phyloP scores from a whole-genome alignment of 2,329 filamentous ascomycete genomes.

The Plenodomus lindquistii region DNA sequence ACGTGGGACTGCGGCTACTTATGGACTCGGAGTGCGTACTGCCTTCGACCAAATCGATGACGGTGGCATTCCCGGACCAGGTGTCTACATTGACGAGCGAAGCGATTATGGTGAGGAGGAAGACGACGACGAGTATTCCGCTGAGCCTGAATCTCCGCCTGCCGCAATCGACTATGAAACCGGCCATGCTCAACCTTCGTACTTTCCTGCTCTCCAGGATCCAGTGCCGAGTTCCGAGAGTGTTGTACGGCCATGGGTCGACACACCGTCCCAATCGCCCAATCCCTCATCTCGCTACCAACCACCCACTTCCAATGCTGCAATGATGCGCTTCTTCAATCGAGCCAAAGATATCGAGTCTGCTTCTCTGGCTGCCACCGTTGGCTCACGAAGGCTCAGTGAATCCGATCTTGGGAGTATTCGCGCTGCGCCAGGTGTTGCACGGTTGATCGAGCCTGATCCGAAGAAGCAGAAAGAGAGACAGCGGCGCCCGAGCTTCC shows the following conservation, averaged over 20 bases:
- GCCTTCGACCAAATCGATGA: constrained; percentile 41
- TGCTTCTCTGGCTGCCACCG: constrained; percentile 65
- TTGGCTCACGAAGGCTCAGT: constrained; percentile 68
- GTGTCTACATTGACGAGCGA: constrained; percentile 47
- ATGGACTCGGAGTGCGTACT: constrained; percentile 39
- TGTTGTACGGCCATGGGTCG: constrained; percentile 54
- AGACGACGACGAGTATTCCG: constrained; percentile 38
- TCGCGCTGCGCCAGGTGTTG: constrained; percentile 60
- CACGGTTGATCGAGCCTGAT: constrained; percentile 63
- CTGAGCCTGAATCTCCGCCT: constrained; percentile 40
- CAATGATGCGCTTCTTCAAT: constrained; percentile 57
- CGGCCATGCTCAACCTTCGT: constrained; percentile 32
- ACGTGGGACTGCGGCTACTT: constrained; percentile 21
- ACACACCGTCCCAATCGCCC: constrained; percentile 44
- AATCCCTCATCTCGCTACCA: constrained; percentile 47
- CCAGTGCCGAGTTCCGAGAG: constrained; percentile 21
- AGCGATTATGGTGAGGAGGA: constrained; percentile 45
- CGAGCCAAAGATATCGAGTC: constrained; percentile 58
- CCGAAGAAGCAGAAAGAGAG: constrained; percentile 41
- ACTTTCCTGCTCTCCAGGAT: constrained; percentile 34
- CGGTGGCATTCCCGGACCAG: constrained; percentile 55
- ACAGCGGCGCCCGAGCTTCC: constrained; percentile 57
- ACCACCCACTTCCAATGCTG: constrained; percentile 58
- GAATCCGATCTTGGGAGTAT: constrained; percentile 67
- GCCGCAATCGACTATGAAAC: constrained; percentile 36